These are phyloP conservation scores for Ceratobasidium sp. DNA, from an alignment of 1,284 basidiomycete genomes.

Conservation along the genomic window DNA sequence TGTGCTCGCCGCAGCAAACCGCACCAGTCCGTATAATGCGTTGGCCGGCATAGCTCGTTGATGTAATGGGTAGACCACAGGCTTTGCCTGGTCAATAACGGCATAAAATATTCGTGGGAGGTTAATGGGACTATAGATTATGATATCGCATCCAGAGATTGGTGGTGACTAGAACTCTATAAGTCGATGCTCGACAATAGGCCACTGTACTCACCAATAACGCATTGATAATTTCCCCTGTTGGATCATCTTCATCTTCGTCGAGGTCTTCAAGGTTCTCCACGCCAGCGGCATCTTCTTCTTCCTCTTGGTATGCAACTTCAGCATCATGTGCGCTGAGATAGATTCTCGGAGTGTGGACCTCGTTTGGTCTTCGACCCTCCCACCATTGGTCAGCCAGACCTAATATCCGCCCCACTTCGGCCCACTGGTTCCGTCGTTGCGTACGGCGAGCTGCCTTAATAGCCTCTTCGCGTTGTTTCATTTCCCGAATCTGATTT, in stretches of 20 bases:
- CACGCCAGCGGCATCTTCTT: constrained; percentile 53
- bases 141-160: constrained; percentile 47
- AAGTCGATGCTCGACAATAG: constrained; percentile 56
- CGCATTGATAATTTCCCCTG: constrained; percentile 60
- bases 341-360: constrained; percentile 27
- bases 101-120: constrained; percentile 47
- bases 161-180: constrained; percentile 57
- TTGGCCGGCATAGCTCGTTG: constrained; percentile 85
- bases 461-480: constrained; percentile 69
- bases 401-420: constrained; percentile 69
- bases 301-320: constrained; percentile 51
- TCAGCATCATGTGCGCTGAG: constrained; percentile 42
- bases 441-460: constrained; percentile 69
- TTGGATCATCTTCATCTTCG: constrained; percentile 64
- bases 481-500: constrained; percentile 67
- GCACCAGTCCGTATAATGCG: constrained; percentile 84
- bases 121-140: constrained; percentile 50
- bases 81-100: constrained; percentile 57
- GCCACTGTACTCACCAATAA: constrained; percentile 55
- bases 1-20: constrained; percentile 87
- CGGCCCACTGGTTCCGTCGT: constrained; percentile 66
- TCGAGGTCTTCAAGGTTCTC: constrained; percentile 59
- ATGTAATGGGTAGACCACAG: constrained; percentile 59
- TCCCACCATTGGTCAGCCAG: constrained; percentile 77
- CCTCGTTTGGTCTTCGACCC: constrained; percentile 49